Base-by-base conservation (phyloP, 2,329 filamentous ascomycete genomes). In the Lizonia empirigonia region DNA sequence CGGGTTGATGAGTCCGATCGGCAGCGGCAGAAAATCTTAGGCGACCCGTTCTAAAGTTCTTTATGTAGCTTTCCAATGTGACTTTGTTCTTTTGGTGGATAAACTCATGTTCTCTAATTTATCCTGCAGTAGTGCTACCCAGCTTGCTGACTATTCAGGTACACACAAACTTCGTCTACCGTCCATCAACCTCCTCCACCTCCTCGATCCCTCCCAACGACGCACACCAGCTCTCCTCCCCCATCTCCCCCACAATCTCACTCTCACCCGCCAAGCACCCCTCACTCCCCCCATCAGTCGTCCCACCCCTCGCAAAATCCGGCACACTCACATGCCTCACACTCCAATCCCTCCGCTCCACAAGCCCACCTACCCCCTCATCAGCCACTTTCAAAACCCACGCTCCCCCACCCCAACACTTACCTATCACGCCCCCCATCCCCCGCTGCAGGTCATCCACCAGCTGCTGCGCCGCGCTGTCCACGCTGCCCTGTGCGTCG, bases 1-100 rank as follows among this genome's bases (percentile, higher is more conserved):
- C n/a, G 61, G 62, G 10, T 38, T 70, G 49, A 63, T 67, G 56
- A 69, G 63, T 63, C 67, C 67, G 38, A 65, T 71, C 50, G 61
- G 61, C 32, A 64, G 57, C 32, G 58, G 65, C 33, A 58, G 67
- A 39, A 58, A 58, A 50, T 27, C 40, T 34, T 55, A 44, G 26
- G 37, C 46, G 41, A 36, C 55, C 55, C 51, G 46, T 46, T 63
- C 56, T 57, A 44, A 50, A 47, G 50, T 44, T 58, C 51, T 58
- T 51, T 56, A 59, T 36, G 40, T 63, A 64, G 61, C 55, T 55
- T 50, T 55, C 59, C 59, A 65, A 63, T 62, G 60, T 63, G 61
- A 63, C 59, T 58, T 56, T 65, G 52, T 59, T 61, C 52, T 68
- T 66, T 64, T 59, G 42, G 50, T 57, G 20, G 32, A 18, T 15